These are phyloP conservation scores for Escallonia rubra DNA, from an alignment of 129 eudicot genomes.

Conservation along the genomic window DNA sequence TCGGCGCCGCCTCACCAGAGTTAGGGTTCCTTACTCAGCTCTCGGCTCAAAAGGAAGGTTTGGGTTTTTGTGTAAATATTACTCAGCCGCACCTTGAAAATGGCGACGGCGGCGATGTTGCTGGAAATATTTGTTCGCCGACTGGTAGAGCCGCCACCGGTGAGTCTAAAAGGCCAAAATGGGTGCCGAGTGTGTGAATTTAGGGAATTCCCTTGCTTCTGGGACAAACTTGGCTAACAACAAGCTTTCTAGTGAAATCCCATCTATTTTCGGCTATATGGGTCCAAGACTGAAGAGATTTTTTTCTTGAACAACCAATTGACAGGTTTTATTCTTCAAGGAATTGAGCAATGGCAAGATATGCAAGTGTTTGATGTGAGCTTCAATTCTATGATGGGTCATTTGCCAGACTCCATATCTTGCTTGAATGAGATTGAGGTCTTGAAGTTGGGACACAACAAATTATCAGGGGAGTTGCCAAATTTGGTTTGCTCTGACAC, in stretches of 20 bases:
- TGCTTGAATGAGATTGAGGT: constrained; percentile 76
- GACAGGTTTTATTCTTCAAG: constrained; percentile 85
- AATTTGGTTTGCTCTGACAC: constrained; percentile 71
- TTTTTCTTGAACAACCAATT: constrained; percentile 74
- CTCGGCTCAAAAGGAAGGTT: too few species aligned
- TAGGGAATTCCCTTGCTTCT: constrained; percentile 87
- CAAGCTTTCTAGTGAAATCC: constrained; percentile 59
- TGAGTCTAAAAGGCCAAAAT: too few species aligned
- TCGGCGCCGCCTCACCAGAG: too few species aligned
- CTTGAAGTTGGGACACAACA: constrained; percentile 69
- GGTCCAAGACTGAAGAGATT: constrained; percentile 65
- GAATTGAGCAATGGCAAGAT: constrained; percentile 78
- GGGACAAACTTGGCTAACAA: constrained; percentile 85
- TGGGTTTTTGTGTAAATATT: too few species aligned
- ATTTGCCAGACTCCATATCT: constrained; percentile 79
- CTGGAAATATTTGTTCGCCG: too few species aligned
- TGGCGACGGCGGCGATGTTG: too few species aligned
- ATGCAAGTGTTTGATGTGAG: constrained; percentile 80
- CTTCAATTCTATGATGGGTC: constrained; percentile 75
- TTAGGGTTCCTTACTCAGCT: too few species aligned
- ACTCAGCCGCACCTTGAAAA: too few species aligned
- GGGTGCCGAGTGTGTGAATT: too few species aligned
- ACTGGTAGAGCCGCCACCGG: too few species aligned
- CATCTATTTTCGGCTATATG: constrained; percentile 63
- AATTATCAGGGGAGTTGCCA: constrained; percentile 76